A percentile compares a stretch with the other conserved stretches of the same genome.
phyloP scores from a whole-genome alignment of 768 basidiomycete species.

The Strobilomyces dryophilus region DNA sequence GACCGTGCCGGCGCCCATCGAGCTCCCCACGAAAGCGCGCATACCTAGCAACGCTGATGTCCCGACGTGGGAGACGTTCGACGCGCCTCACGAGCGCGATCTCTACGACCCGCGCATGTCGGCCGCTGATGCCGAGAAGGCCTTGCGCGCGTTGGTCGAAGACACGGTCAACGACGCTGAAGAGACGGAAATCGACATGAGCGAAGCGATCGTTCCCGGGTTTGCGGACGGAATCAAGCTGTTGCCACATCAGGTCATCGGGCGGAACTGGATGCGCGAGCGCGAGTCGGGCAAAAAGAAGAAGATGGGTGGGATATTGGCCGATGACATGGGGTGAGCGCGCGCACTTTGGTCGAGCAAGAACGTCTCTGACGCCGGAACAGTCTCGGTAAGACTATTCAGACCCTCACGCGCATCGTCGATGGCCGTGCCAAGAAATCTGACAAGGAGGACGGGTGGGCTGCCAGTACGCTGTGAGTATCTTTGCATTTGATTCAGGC shows the following conservation, averaged over 20 bases:
- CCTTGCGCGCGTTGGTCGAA: constrained; percentile 70
- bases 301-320: constrained; percentile 81
- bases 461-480: constrained; percentile 60
- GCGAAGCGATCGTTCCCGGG: constrained; percentile 69
- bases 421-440: constrained; percentile 70
- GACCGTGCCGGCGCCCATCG: constrained; percentile 32
- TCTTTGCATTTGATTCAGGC: neutral
- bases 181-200: constrained; percentile 46
- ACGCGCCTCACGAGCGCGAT: constrained; percentile 22
- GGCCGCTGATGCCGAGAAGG: constrained; percentile 67
- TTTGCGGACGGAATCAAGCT: constrained; percentile 68
- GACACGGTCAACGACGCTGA: constrained; percentile 57
- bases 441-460: constrained; percentile 71
- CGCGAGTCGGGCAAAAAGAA: constrained; percentile 77
- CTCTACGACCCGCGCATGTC: constrained; percentile 34
- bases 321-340: constrained; percentile 83
- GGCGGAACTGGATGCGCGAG: constrained; percentile 82
- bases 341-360: neutral
- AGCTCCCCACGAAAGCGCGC: constrained; percentile 20
- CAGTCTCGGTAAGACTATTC: constrained; percentile 87
- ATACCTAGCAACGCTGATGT: constrained; percentile 9
- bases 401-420: constrained; percentile 82
- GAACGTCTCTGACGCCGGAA: constrained; percentile 4
- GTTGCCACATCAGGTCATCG: constrained; percentile 85
- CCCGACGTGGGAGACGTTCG: constrained; percentile 30